Evolutionary conservation across 305 asterid species (phyloP).

Genomic region (Solanum hybrid): DNA sequence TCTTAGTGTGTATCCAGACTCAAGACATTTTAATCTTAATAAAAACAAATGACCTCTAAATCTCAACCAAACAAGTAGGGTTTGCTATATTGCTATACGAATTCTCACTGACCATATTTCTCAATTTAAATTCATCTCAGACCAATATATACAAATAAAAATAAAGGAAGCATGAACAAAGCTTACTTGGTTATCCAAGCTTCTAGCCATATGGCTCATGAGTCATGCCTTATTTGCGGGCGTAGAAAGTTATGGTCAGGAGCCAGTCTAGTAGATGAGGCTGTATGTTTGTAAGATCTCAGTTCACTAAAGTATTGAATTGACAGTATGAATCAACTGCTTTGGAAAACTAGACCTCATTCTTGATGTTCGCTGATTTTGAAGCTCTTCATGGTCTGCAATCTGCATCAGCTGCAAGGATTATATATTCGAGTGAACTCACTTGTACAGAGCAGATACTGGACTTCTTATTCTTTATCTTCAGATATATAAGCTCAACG

Average conservation of each 20-base stretch:
- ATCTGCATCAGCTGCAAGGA: neutral
- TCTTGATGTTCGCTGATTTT: neutral
- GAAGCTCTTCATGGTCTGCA: neutral
- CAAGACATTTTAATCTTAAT: neutral
- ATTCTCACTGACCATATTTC: neutral
- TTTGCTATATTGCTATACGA: neutral
- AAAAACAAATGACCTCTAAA: neutral
- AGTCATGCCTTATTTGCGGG: neutral
- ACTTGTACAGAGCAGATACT: neutral
- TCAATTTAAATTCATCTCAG: neutral
- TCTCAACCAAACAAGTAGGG: neutral
- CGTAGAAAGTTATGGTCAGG: neutral
- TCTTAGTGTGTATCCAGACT: neutral
- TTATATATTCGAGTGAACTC: neutral
- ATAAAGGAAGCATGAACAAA: neutral
- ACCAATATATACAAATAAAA: neutral
- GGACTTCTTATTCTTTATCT: neutral
- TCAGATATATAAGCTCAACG: neutral
- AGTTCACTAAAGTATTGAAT: neutral
- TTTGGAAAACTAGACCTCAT: neutral
- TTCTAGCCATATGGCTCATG: neutral
- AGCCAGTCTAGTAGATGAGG: neutral
- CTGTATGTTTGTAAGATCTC: neutral
- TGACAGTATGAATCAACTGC: neutral
- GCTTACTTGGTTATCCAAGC: neutral